Evolutionary conservation across 2,329 filamentous ascomycete species (phyloP).

Genomic region (Colletotrichum abscissum): DNA sequence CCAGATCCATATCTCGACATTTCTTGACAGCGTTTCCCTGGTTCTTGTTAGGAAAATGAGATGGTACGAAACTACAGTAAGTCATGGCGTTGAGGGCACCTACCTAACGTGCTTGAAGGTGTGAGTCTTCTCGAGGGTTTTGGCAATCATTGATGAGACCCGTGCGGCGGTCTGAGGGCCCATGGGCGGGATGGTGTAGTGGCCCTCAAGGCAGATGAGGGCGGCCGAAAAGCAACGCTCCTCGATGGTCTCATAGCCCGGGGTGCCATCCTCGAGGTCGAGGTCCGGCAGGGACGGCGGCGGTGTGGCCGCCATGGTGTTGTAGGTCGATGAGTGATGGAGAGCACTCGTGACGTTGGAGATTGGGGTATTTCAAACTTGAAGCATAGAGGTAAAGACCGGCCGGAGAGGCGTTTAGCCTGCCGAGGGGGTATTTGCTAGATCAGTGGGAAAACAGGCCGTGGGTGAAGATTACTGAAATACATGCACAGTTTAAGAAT

Average conservation of each 20-base stretch:
- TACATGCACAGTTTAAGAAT: not conserved
- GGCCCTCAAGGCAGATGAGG: slow-evolving; percentile 70
- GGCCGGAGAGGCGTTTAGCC: not conserved
- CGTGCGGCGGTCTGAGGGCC: slow-evolving; percentile 65
- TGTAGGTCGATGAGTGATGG: not conserved
- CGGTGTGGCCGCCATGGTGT: slow-evolving; percentile 33
- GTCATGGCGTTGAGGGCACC: slow-evolving; percentile 32
- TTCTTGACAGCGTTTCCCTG: slow-evolving; percentile 70
- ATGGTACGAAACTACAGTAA: not conserved
- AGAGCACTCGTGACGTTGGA: not conserved
- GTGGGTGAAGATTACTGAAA: not conserved
- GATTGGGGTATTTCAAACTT: not conserved
- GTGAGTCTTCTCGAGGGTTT: slow-evolving; percentile 73
- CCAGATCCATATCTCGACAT: slow-evolving; percentile 75
- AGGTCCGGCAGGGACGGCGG: slow-evolving; percentile 30
- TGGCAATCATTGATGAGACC: slow-evolving; percentile 67
- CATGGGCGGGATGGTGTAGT: slow-evolving; percentile 69
- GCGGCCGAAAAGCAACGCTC: slow-evolving; percentile 71
- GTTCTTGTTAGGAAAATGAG: slow-evolving; percentile 30
- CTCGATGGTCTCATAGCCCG: slow-evolving; percentile 64
- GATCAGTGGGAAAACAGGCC: not conserved
- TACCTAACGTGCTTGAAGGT: slow-evolving; percentile 70
- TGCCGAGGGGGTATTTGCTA: not conserved
- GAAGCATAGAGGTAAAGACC: not conserved
- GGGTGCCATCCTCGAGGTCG: slow-evolving; percentile 41